Percentiles rank a stretch among this genome's conserved stretches.
Conservation (phyloP, 1,284 basidiomycete species). For the Ceratobasidium sp. region DNA sequence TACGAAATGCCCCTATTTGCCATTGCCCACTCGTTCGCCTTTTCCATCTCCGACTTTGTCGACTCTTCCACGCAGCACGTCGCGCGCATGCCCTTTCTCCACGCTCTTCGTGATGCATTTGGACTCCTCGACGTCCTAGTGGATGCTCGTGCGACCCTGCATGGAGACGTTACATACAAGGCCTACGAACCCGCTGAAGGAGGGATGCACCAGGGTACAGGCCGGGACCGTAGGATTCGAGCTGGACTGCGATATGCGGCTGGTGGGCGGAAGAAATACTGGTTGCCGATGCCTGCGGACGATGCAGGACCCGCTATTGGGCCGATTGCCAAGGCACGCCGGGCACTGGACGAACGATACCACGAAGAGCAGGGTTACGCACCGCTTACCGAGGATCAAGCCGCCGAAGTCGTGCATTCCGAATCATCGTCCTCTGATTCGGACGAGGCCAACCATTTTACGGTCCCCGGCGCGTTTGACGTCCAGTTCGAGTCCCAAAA, state of each 20-base stretch:
- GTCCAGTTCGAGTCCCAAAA: slow-evolving; percentile 55
- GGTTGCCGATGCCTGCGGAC: slow-evolving; percentile 79
- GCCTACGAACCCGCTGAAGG: slow-evolving; percentile 97
- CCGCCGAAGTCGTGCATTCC: slow-evolving; percentile 73
- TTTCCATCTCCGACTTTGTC: slow-evolving; percentile 86
- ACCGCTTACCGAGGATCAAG: slow-evolving; percentile 78
- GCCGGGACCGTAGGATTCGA: slow-evolving; percentile 83
- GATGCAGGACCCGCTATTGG: slow-evolving; percentile 56
- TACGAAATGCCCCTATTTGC: slow-evolving; percentile 99
- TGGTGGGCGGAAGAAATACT: slow-evolving; percentile 90
- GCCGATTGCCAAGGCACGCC: slow-evolving; percentile 57
- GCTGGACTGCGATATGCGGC: slow-evolving; percentile 92
- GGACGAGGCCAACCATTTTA: slow-evolving; percentile 39
- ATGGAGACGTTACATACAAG: slow-evolving; percentile 93
- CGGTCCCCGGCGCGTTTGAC: slow-evolving; percentile 60
- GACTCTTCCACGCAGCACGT: slow-evolving; percentile 75
- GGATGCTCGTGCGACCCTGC: slow-evolving; percentile 85
- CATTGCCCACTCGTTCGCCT: slow-evolving; percentile 90
- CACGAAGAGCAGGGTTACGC: slow-evolving; percentile 75
- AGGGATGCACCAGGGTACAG: slow-evolving; percentile 87
- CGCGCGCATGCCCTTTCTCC: slow-evolving; percentile 87
- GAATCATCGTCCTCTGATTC: slow-evolving; percentile 53
- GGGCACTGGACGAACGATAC: slow-evolving; percentile 58
- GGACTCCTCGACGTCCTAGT: slow-evolving; percentile 89
- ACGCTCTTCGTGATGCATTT: slow-evolving; percentile 90